These are phyloP conservation scores for Melaleuca quinquenervia DNA, from an alignment of 345 rosid genomes.

Conservation along the genomic window DNA sequence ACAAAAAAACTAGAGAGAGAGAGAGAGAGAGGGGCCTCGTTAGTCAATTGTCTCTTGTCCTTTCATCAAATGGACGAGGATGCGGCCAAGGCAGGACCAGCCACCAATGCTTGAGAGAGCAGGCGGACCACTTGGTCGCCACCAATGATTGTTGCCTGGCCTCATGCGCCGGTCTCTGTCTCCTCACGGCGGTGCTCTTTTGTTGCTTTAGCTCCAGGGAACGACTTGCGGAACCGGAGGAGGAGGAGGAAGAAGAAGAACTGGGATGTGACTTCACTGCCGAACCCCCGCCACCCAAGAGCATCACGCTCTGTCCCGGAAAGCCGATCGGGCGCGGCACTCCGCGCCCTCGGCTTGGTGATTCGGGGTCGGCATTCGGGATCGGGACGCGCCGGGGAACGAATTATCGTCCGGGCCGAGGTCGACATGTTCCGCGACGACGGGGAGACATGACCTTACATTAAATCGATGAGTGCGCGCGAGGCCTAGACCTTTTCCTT, in stretches of 20 bases:
- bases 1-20: background rate
- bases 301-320: background rate
- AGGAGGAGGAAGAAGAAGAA: background rate
- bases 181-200: background rate
- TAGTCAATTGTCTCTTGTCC: background rate
- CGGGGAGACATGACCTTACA: background rate
- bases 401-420: background rate
- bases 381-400: background rate
- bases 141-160: background rate
- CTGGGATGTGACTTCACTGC: background rate
- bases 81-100: background rate
- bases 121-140: background rate
- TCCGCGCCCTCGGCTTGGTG: background rate
- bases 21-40: background rate
- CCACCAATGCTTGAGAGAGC: background rate
- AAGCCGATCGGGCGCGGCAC: background rate
- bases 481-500: background rate
- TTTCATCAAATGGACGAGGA: background rate
- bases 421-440: background rate
- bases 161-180: background rate
- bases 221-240: background rate
- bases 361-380: background rate
- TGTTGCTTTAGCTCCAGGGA: background rate
- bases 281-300: background rate
- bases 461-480: background rate